A percentile compares a stretch with the other conserved stretches of the same genome.
These are phyloP conservation scores for Trypanosoma platydactyli DNA, from an alignment of 208 protist genomes.

Conservation along the genomic window DNA sequence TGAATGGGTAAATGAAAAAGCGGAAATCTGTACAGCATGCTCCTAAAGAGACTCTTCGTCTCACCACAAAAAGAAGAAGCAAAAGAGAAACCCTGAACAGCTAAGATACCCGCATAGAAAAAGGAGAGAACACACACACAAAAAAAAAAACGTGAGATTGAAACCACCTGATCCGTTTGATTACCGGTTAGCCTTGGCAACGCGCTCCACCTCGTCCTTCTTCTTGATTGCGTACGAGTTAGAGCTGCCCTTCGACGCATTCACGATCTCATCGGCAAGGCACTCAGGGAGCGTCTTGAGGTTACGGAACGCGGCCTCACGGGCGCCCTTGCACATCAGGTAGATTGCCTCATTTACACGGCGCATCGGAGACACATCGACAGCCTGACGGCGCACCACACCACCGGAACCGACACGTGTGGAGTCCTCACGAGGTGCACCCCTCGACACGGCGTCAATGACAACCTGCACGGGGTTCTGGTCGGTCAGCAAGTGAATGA, in stretches of 20 bases:
- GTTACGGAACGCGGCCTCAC: constrained; percentile 98
- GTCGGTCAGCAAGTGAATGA: constrained; percentile 99
- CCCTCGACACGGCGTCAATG: constrained; percentile 98
- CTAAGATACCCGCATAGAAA: not conserved
- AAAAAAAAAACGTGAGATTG: not conserved
- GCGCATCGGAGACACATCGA: constrained; percentile 99
- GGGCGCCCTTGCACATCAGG: constrained; percentile 97
- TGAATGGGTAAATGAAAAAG: too few relatives aligned
- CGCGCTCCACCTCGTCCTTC: constrained; percentile 99
- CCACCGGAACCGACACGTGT: constrained; percentile 99
- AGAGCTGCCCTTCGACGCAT: constrained; percentile 97
- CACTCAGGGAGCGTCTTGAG: constrained; percentile 99
- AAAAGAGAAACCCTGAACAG: not conserved
- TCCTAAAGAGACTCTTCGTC: too few relatives aligned
- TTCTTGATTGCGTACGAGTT: constrained; percentile 99
- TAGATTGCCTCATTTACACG: constrained; percentile 99
- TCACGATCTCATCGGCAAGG: constrained; percentile 99
- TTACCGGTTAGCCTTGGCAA: constrained; percentile 99
- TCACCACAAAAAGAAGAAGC: constrained; percentile 7
- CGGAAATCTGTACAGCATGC: too few relatives aligned
- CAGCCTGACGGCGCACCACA: constrained; percentile 99
- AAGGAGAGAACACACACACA: not conserved
- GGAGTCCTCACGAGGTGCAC: constrained; percentile 99
- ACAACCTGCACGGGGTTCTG: constrained; percentile 99
- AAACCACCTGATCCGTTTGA: constrained; percentile 7